Percentiles rank a stretch among this genome's conserved stretches.
phyloP scores from a whole-genome alignment of 106 monocot species.

The Allium cepa region DNA sequence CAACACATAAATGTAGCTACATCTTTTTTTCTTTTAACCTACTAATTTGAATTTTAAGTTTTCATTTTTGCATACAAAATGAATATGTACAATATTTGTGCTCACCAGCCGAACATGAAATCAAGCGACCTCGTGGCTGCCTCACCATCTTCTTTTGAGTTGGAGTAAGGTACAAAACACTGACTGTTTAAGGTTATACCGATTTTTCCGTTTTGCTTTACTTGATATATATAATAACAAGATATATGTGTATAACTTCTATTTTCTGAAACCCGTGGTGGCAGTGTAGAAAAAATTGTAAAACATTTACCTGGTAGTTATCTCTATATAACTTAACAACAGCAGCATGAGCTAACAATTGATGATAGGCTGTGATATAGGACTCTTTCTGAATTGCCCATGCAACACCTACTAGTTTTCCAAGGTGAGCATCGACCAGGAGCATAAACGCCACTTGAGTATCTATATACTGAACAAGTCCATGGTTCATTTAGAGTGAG shows the following conservation, averaged over 20 bases:
- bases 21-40: background rate
- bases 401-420: background rate
- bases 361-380: conserved; percentile 14
- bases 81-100: background rate
- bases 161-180: background rate
- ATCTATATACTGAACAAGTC: background rate
- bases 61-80: background rate
- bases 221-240: too few species aligned
- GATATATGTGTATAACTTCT: too few species aligned
- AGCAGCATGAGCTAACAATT: background rate
- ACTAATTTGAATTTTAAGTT: background rate
- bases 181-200: background rate
- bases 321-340: conserved; percentile 9
- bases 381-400: conserved; percentile 48
- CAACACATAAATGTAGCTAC: background rate
- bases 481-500: conserved; percentile 18
- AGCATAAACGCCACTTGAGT: background rate
- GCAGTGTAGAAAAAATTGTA: too few species aligned
- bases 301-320: conserved; percentile 3
- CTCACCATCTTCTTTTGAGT: background rate
- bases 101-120: conserved; percentile 5
- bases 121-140: background rate
- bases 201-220: too few species aligned
- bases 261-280: too few species aligned
- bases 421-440: conserved; percentile 14